These are phyloP conservation scores for Multifurca ochricompacta DNA, from an alignment of 768 basidiomycete species.

Conservation along the genomic window DNA sequence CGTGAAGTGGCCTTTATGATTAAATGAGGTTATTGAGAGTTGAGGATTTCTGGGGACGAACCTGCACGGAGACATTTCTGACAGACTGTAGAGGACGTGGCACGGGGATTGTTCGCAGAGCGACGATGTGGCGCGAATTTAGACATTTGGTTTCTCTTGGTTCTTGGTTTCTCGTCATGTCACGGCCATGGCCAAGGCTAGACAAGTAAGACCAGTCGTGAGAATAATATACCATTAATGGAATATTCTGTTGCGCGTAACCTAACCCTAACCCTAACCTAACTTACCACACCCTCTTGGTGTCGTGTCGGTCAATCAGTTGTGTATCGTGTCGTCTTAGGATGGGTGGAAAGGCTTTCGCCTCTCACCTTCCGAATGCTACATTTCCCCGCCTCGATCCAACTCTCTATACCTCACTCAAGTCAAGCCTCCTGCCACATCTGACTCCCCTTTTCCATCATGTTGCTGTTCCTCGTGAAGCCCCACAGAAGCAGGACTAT, in stretches of 20 bases:
- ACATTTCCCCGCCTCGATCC: constrained; percentile 60
- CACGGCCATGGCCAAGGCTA: no score
- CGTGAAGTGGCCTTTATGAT: constrained; percentile 68
- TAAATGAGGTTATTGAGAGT: background rate
- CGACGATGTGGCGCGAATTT: constrained; percentile 71
- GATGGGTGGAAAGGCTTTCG: constrained; percentile 73
- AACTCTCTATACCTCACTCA: constrained; percentile 42
- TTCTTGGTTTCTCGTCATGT: no score
- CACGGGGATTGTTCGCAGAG: constrained; percentile 53
- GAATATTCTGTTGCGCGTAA: no score
- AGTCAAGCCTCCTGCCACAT: constrained; percentile 35
- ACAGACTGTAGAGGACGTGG: constrained; percentile 62
- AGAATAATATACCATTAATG: background rate
- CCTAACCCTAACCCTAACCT: no score
- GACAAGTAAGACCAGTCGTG: background rate
- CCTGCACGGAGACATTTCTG: constrained; percentile 76
- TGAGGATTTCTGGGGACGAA: constrained; percentile 24
- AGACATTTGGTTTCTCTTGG: constrained; percentile 42
- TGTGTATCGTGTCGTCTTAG: background rate
- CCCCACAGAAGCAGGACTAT: constrained; percentile 55
- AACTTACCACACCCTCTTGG: no score
- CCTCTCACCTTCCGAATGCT: constrained; percentile 32
- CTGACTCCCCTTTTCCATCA: constrained; percentile 41
- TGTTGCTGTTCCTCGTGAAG: constrained; percentile 52
- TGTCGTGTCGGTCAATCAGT: no score